Base-by-base conservation (phyloP, 2,329 filamentous ascomycete species). In the Kalmusia sp. region DNA sequence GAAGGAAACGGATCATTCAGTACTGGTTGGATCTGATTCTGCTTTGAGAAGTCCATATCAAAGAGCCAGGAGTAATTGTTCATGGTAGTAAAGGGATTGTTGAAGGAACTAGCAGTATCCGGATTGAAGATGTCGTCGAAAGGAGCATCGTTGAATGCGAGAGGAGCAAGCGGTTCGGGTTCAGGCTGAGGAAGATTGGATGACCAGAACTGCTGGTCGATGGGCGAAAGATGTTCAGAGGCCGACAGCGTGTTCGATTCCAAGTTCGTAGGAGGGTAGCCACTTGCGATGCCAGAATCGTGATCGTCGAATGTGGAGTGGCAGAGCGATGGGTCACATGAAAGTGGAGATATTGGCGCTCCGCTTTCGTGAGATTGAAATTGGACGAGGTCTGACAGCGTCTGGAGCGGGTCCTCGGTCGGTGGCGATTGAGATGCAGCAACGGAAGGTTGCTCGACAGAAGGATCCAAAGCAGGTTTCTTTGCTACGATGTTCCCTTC, bases 61-160 rank as follows among this genome's bases (percentile, higher is more conserved):
- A 87, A 87, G 2, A 87, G 65, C 84, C 85, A 87, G 52, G 83
- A 84, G 63, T 87, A 87, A 51, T 87, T 85, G 56, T 78, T 77
- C 54, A 84, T 83, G 1, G 85, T 86, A 2, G 85, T 86, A 66
- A 85, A 87, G 4, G 85, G 85, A 72, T 86, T 85, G 49, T 87
- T 87, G 65, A 87, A 87, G 0, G 84, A 86, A 62, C 80, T 85
- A 25, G 84, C 84, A 46, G 84, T 87, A 62, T 87, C 84, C 38
- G 84, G 79, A 51, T 82, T 81, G 61, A 87, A 86, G 28, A 82
- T 78, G 45, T 86, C 81, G 46, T 84, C 81, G 59, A 81, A 82
- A 14, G 73, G 70, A 15, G 72, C 65, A 69, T 71, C 66, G 59
- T 69, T 59, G 56, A 67, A 59, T 41, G 58, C 38, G 52, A 61